These are phyloP conservation scores for Eucalyptus caleyi DNA, from an alignment of 345 rosid species.

Conservation along the genomic window DNA sequence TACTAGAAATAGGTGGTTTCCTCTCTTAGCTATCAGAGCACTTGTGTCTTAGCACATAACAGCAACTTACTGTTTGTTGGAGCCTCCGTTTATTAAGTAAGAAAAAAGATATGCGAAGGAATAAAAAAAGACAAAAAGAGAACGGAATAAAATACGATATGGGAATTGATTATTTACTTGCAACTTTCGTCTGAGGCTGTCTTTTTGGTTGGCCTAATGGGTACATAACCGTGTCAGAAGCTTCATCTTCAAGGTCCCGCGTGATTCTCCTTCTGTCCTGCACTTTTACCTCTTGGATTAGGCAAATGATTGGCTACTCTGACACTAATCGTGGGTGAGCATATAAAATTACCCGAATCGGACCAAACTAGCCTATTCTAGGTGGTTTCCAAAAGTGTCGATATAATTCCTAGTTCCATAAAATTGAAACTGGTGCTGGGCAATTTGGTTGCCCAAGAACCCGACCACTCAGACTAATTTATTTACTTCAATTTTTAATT, in stretches of 20 bases:
- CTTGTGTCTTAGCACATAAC: not conserved
- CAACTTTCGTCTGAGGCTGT: not conserved
- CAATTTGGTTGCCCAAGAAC: not conserved
- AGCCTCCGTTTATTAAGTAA: not conserved
- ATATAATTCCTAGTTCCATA: not conserved
- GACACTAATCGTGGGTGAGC: not conserved
- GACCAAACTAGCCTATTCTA: not conserved
- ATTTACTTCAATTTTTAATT: no score
- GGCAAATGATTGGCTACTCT: not conserved
- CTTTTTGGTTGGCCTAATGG: not conserved
- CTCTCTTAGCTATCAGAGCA: not conserved
- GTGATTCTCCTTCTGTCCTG: not conserved
- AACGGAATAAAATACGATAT: not conserved
- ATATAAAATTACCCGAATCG: fast-evolving
- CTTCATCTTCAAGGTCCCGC: not conserved
- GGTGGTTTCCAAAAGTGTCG: fast-evolving
- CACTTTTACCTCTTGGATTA: not conserved
- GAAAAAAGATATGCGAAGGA: not conserved
- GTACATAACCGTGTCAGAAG: not conserved
- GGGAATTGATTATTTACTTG: not conserved
- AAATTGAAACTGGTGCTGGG: not conserved
- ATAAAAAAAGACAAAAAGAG: not conserved
- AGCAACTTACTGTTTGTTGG: not conserved
- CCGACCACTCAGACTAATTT: fast-evolving
- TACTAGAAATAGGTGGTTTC: not conserved